These are phyloP conservation scores for Citrus medica DNA, from an alignment of 345 rosid genomes.

Conservation along the genomic window DNA sequence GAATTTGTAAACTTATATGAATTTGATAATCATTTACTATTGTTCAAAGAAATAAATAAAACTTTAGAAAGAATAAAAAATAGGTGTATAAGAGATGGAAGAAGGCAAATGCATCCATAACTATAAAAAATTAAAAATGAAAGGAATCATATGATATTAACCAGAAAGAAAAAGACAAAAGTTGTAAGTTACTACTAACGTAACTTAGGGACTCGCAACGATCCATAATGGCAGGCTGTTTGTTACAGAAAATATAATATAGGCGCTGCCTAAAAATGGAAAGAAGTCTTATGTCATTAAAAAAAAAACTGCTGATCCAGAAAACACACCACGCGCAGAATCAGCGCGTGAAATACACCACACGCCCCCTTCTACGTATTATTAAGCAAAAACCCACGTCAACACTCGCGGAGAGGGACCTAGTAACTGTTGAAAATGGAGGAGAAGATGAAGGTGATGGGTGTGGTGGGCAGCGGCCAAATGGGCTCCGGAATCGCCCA, in stretches of 20 bases:
- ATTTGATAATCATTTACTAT: rapidly evolving
- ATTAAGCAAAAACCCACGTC: neutral
- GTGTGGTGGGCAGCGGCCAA: slow-evolving; percentile 82
- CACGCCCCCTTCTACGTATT: neutral
- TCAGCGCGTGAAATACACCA: neutral
- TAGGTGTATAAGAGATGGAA: no score
- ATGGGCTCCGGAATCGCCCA: slow-evolving; percentile 99
- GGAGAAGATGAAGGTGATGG: slow-evolving; percentile 53
- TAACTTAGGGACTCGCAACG: no score
- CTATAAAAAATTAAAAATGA: no score
- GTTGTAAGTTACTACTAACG: no score
- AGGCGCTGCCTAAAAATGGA: no score
- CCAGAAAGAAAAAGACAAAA: no score
- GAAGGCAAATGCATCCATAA: no score
- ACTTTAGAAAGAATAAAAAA: no score
- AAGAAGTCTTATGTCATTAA: neutral
- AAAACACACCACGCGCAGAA: neutral
- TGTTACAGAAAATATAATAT: no score
- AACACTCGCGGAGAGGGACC: neutral
- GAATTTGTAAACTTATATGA: rapidly evolving
- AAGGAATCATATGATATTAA: no score
- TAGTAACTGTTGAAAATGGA: neutral
- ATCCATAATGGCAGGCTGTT: no score
- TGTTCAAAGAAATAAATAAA: no score
- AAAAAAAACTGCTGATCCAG: neutral